phyloP scores from a whole-genome alignment of 805 yeast genomes.

The Kodamaea hsintzibuensis region DNA sequence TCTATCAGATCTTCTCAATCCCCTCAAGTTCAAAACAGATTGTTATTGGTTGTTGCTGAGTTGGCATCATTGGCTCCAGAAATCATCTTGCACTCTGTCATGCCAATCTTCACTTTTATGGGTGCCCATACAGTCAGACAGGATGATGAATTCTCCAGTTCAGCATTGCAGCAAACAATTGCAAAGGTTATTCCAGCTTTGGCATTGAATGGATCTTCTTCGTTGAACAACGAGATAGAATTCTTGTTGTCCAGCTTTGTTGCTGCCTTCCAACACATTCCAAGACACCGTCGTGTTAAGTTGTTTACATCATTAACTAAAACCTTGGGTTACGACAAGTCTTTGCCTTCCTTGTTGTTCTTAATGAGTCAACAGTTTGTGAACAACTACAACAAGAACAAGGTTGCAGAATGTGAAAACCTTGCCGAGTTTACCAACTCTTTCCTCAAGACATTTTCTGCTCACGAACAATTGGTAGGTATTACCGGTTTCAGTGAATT shows the following conservation, averaged over 20 bases:
- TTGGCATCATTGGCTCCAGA: constrained; percentile 90
- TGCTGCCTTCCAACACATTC: constrained; percentile 94
- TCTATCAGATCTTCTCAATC: constrained; percentile 86
- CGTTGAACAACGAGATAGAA: constrained; percentile 65
- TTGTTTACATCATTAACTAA: constrained; percentile 75
- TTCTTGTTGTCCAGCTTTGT: constrained; percentile 84
- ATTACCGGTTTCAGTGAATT: constrained; percentile 50
- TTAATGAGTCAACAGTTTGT: constrained; percentile 81
- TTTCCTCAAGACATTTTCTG: constrained; percentile 66
- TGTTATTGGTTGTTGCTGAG: constrained; percentile 81
- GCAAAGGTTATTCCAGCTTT: constrained; percentile 89
- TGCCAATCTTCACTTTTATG: constrained; percentile 99
- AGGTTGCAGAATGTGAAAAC: constrained; percentile 63
- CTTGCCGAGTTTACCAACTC: constrained; percentile 71
- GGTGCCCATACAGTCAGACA: constrained; percentile 96
- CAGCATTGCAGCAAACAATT: constrained; percentile 90
- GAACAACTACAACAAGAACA: constrained; percentile 47
- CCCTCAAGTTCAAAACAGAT: constrained; percentile 92
- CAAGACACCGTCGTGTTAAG: constrained; percentile 91
- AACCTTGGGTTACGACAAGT: constrained; percentile 66
- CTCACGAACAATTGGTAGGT: constrained; percentile 65
- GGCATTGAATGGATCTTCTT: constrained; percentile 39
- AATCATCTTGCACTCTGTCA: constrained; percentile 87
- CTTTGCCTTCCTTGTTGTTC: constrained; percentile 72
- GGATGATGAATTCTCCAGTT: constrained; percentile 92